phyloP scores from a whole-genome alignment of 352 stramenopile genomes.

The Globisporangium spinosum region DNA sequence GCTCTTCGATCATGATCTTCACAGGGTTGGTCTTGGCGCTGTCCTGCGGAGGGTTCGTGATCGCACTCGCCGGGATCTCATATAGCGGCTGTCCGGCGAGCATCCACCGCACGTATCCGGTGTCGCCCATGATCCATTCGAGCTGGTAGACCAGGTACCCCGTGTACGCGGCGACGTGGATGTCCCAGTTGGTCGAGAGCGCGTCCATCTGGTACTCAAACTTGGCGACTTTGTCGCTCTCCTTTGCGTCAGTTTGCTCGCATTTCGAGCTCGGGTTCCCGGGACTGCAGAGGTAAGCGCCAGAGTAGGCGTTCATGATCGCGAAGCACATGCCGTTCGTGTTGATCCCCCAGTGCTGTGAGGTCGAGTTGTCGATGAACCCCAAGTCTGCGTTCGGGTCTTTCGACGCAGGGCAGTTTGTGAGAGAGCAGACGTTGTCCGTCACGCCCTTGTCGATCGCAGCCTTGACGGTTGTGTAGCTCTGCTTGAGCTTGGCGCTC shows the following conservation, averaged over 20 bases:
- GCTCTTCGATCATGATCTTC: constrained; percentile 48
- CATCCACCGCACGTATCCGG: constrained; percentile 67
- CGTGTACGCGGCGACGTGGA: constrained; percentile 64
- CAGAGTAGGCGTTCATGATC: constrained; percentile 59
- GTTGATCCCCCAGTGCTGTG: constrained; percentile 63
- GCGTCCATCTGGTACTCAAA: constrained; percentile 79
- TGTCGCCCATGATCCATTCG: constrained; percentile 63
- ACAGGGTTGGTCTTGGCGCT: constrained; percentile 48
- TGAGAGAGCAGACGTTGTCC: constrained; percentile 37
- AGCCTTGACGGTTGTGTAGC: constrained; percentile 34
- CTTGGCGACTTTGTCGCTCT: constrained; percentile 48
- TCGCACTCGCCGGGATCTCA: constrained; percentile 63
- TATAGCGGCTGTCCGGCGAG: constrained; percentile 76
- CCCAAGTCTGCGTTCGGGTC: constrained; percentile 49
- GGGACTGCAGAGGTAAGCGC: constrained; percentile 56
- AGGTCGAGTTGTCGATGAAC: constrained; percentile 39
- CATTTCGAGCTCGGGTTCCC: constrained; percentile 55
- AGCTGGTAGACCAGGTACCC: constrained; percentile 57
- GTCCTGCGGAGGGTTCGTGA: constrained; percentile 53
- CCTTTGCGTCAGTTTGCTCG: constrained; percentile 32
- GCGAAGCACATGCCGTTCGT: constrained; percentile 56
- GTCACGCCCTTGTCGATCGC: constrained; percentile 43
- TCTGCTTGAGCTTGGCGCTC: constrained; percentile 31
- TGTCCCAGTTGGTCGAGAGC: constrained; percentile 59
- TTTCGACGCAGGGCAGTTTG: constrained; percentile 43